These are phyloP conservation scores for Bromus sterilis DNA, from an alignment of 176 grass and related monocot genomes.

Conservation along the genomic window DNA sequence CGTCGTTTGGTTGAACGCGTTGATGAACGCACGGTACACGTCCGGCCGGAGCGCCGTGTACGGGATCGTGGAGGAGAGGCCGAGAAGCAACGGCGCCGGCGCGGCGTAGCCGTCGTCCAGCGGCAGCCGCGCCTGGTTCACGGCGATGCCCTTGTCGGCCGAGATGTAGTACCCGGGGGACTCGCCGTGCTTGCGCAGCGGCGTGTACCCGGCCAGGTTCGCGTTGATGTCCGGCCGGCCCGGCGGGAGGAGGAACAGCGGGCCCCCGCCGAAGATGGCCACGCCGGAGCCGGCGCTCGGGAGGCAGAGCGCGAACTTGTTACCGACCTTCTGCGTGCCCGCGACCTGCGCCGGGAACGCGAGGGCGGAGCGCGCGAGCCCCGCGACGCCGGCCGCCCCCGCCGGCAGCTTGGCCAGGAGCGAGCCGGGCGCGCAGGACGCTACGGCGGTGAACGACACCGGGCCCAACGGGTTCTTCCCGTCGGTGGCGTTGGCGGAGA, in stretches of 20 bases:
- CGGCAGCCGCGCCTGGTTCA: neutral
- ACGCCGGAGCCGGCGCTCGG: conserved; percentile 33
- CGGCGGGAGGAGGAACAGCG: conserved; percentile 22
- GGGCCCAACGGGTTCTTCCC: conserved; percentile 36
- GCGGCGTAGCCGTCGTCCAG: neutral
- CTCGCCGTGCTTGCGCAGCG: neutral
- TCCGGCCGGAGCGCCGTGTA: conserved; percentile 38
- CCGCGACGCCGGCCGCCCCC: conserved; percentile 33
- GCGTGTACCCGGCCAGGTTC: conserved; percentile 1
- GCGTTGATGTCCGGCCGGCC: neutral
- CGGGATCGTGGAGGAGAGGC: conserved; percentile 16
- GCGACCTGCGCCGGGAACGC: conserved; percentile 39
- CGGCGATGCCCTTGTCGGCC: conserved; percentile 21
- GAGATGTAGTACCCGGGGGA: conserved; percentile 31
- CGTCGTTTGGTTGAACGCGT: conserved; percentile 2
- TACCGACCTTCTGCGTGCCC: conserved; percentile 16
- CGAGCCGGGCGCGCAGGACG: conserved; percentile 29
- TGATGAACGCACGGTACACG: conserved; percentile 33
- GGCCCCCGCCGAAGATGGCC: conserved; percentile 38
- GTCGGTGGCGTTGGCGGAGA: conserved; percentile 46
- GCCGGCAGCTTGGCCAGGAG: conserved; percentile 25
- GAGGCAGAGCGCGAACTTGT: conserved; percentile 56
- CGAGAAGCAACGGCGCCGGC: neutral
- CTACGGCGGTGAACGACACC: conserved; percentile 3
- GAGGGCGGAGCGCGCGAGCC: conserved; percentile 25